Evolutionary conservation across 1,284 basidiomycete genomes (phyloP), one percentile per base, ranked within the genome.

Genomic region (Ceratobasidium sp.): DNA sequence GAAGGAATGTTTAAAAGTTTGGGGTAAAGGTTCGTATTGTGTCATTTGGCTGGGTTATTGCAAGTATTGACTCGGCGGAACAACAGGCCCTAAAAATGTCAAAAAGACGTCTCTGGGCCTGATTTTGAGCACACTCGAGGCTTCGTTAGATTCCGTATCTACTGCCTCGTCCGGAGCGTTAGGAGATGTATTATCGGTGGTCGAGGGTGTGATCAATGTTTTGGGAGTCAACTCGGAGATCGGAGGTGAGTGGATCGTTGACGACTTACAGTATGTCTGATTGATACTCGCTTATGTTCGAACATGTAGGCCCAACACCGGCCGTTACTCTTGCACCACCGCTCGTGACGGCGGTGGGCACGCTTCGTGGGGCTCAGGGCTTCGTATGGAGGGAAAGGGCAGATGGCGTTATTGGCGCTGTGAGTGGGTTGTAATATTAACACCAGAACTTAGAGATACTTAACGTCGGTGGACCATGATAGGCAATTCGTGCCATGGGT

Each of bases 351-450:
- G 86, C 87, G 69, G 82, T 97, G 31, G 93, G 89, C 1, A 87
- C 90, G 47, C 79, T 97, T 70, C 82, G 96, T 47, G 82, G 86
- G 38, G 84, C 91, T 75, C 92, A 90, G 78, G 87, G 84, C 3
- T 99, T 99, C 75, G 95, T 98, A 78, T 86, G 91, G 78, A 96
- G 94, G 78, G 94, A 96, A 77, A 86, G 87, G 54, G 94, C 90
- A 27, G 97, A 99, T 78, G 82, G 82, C 3, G 88, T 91, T 0
- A 80, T 99, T 42, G 88, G 90, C 3, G 86, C 64, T 29, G 64
- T 67, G 27, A 54, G 64, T 67, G 8, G 20, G 17, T 8, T 17
- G 42, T 50, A 47, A 10, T 62, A 42, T 42, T 31, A 17, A 15
- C 20, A 3, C 38, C 38, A n/a, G n/a, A n/a, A n/a, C n/a, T n/a